A percentile compares a stretch with the other conserved stretches of the same genome.
Conservation (phyloP, 1,139 yeast genomes). For the Debaryomyces sp. region DNA sequence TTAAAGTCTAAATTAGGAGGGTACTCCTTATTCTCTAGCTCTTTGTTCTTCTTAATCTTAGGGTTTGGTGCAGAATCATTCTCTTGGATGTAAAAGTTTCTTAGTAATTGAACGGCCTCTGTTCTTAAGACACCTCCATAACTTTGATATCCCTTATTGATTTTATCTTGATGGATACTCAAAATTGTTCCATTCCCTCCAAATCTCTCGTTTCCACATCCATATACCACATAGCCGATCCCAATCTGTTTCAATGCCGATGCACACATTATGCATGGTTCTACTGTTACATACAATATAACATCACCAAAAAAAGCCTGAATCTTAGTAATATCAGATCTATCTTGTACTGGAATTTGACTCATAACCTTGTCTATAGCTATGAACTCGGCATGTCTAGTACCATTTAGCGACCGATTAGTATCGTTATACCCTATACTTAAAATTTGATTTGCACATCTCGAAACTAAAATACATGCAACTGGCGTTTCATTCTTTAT, state of each 20-base stretch:
- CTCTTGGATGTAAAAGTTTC: slow-evolving; percentile 84
- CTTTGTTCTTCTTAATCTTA: slow-evolving; percentile 71
- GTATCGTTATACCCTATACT: slow-evolving; percentile 88
- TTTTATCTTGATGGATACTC: slow-evolving; percentile 54
- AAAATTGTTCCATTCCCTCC: slow-evolving; percentile 96
- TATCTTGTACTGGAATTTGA: slow-evolving; percentile 15
- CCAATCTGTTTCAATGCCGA: slow-evolving; percentile 84
- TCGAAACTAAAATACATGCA: slow-evolving; percentile 66
- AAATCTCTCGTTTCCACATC: slow-evolving; percentile 93
- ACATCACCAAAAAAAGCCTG: slow-evolving; percentile 47
- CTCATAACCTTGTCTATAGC: slow-evolving; percentile 63
- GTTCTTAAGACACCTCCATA: slow-evolving; percentile 79
- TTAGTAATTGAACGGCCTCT: slow-evolving; percentile 78
- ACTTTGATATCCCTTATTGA: slow-evolving; percentile 50
- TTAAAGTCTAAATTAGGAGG: slow-evolving; percentile 45
- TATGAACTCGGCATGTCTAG: slow-evolving; percentile 88
- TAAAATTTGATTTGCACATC: slow-evolving; percentile 49
- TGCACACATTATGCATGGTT: slow-evolving; percentile 99
- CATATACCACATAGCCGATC: slow-evolving; percentile 74
- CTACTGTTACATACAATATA: slow-evolving; percentile 88
- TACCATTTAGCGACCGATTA: slow-evolving; percentile 81
- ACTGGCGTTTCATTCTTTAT: slow-evolving; percentile 70
- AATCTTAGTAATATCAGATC: slow-evolving; percentile 18
- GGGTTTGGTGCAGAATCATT: slow-evolving; percentile 86
- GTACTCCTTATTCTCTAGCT: slow-evolving; percentile 66